phyloP scores from a whole-genome alignment of 129 eudicot species.

The Tagetes patula region DNA sequence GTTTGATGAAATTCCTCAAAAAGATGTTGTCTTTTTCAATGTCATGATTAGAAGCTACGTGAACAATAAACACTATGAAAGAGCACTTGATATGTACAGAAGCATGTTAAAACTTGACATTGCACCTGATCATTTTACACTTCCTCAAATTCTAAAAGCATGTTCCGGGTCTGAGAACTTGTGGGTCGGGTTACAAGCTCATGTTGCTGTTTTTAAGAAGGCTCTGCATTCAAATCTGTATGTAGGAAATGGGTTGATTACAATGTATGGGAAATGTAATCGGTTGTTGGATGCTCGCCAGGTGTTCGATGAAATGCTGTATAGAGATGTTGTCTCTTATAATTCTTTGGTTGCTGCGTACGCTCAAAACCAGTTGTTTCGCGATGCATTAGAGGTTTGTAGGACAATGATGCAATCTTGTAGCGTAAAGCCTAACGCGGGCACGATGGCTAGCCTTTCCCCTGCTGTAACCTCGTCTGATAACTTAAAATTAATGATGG shows the following conservation, averaged over 20 bases:
- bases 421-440: constrained; percentile 52
- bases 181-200: constrained; percentile 63
- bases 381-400: constrained; percentile 70
- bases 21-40: constrained; percentile 52
- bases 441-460: constrained; percentile 84
- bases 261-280: constrained; percentile 78
- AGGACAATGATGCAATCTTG: constrained; percentile 52
- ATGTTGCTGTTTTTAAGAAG: constrained; percentile 51
- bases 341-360: constrained; percentile 81
- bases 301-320: constrained; percentile 70
- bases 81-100: constrained; percentile 52
- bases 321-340: constrained; percentile 67
- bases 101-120: constrained; percentile 36
- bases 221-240: constrained; percentile 55
- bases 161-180: constrained; percentile 56
- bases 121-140: constrained; percentile 71
- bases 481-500: constrained; percentile 54
- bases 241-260: constrained; percentile 71
- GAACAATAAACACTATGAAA: constrained; percentile 44
- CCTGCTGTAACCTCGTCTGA: constrained; percentile 62
- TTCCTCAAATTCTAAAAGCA: constrained; percentile 79
- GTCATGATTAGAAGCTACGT: constrained; percentile 85
- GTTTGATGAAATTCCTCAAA: constrained; percentile 63
- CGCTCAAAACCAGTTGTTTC: constrained; percentile 59
- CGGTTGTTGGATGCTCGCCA: constrained; percentile 46